A percentile compares a stretch with the other conserved stretches of the same genome.
Conservation (phyloP, 139 green algal genomes). For the Closterium sp. region DNA sequence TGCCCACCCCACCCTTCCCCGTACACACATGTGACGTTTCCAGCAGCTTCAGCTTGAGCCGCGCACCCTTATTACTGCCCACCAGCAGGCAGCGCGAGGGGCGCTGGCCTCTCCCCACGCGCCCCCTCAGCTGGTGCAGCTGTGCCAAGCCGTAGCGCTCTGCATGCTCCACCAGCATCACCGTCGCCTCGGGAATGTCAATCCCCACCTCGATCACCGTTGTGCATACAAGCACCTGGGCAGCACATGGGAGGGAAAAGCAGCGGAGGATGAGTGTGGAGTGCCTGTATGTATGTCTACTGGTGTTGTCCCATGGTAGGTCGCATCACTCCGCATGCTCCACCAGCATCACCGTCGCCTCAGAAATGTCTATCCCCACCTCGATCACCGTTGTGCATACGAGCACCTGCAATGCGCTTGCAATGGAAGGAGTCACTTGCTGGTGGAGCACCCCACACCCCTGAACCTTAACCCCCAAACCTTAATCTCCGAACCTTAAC, state of each 20-base stretch:
- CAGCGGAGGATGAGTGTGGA: too few species aligned
- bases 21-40: constrained; percentile 29
- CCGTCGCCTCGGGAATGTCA: constrained; percentile 80
- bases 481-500: too few species aligned
- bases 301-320: neutral
- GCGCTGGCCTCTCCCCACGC: constrained; percentile 69
- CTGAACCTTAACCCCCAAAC: too few species aligned
- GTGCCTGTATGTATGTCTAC: neutral
- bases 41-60: constrained; percentile 8
- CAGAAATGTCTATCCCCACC: constrained; percentile 81
- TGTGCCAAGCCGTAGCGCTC: constrained; percentile 85
- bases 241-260: too few species aligned
- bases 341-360: neutral
- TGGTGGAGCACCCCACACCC: too few species aligned
- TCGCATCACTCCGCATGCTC: neutral
- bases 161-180: constrained; percentile 92
- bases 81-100: constrained; percentile 56
- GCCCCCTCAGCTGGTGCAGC: constrained; percentile 90
- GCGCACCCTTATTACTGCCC: neutral
- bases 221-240: constrained; percentile 78
- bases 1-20: neutral
- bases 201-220: constrained; percentile 91
- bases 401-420: too few species aligned
- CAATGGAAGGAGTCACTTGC: too few species aligned
- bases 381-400: constrained; percentile 87